phyloP scores from a whole-genome alignment of 2,329 filamentous ascomycete genomes.

The Fonsecaea multimorphosa region DNA sequence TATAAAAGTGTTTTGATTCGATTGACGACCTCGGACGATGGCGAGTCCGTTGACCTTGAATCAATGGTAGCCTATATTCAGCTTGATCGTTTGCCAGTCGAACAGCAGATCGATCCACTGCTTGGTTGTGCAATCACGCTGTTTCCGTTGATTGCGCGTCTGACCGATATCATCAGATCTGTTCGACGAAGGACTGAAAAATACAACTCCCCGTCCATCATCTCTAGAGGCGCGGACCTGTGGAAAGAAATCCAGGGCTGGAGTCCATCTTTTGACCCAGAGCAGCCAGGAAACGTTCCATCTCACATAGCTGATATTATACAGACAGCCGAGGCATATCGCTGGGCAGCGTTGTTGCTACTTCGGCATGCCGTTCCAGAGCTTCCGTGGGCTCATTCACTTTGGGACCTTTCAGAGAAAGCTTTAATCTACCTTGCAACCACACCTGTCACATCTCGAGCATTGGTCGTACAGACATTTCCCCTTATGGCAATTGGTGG shows the following conservation, averaged over 20 bases:
- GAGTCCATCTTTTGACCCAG: constrained; percentile 59
- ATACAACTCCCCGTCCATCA: constrained; percentile 63
- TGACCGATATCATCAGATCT: constrained; percentile 67
- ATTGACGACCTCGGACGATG: constrained; percentile 66
- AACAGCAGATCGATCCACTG: constrained; percentile 66
- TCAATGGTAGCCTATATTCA: constrained; percentile 46
- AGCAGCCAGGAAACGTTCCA: constrained; percentile 66
- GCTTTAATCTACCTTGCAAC: constrained; percentile 67
- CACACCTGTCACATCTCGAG: constrained; percentile 65
- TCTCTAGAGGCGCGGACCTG: constrained; percentile 66
- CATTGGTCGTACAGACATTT: constrained; percentile 71
- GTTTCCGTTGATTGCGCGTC: constrained; percentile 71
- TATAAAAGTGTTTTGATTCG: constrained; percentile 75
- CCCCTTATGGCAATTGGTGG: constrained; percentile 70
- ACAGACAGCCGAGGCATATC: constrained; percentile 70
- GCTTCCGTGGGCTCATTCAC: constrained; percentile 65
- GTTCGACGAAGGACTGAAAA: constrained; percentile 55
- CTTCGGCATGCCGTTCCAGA: constrained; percentile 72
- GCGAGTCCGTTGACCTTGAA: constrained; percentile 61
- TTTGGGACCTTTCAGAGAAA: constrained; percentile 63
- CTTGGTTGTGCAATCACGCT: constrained; percentile 72
- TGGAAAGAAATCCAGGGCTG: constrained; percentile 66
- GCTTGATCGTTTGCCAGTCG: constrained; percentile 41
- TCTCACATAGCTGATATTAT: constrained; percentile 66
- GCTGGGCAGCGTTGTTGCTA: constrained; percentile 69